Evolutionary conservation across 1,284 basidiomycete species (phyloP).

Genomic region (Ceratobasidium sp.): DNA sequence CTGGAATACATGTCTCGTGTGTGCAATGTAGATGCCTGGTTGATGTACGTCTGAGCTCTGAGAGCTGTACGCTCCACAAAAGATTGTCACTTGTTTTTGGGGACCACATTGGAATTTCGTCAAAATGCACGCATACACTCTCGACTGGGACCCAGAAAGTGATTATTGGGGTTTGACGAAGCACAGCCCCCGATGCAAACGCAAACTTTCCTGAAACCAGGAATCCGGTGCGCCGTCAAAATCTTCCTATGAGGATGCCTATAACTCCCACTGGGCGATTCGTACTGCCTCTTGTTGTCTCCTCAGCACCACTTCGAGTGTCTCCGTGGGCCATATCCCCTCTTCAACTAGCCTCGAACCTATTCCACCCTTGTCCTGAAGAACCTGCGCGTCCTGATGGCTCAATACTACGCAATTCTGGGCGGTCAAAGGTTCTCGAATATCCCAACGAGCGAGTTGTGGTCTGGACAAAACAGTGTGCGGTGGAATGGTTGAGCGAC

Average conservation of each 20-base stretch:
- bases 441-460: constrained; percentile 85
- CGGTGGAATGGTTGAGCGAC: constrained; percentile 83
- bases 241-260: background rate
- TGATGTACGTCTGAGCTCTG: background rate
- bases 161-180: background rate
- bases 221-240: background rate
- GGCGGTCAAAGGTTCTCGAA: constrained; percentile 68
- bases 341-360: constrained; percentile 48
- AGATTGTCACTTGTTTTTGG: background rate
- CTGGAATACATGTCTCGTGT: background rate
- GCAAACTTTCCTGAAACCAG: background rate
- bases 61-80: background rate
- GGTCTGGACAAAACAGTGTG: constrained; percentile 78
- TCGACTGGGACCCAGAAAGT: background rate
- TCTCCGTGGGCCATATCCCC: constrained; percentile 33
- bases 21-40: background rate
- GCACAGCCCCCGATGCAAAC: background rate
- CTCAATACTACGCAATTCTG: constrained; percentile 90
- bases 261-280: constrained; percentile 32
- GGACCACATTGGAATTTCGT: background rate
- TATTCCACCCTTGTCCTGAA: constrained; percentile 68
- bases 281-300: constrained; percentile 27
- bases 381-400: constrained; percentile 76
- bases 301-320: constrained; percentile 9
- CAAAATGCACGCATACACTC: background rate